A percentile compares a stretch with the other conserved stretches of the same genome.
phyloP scores from a whole-genome alignment of 2,329 filamentous ascomycete genomes.

The Botrytis byssoidea region DNA sequence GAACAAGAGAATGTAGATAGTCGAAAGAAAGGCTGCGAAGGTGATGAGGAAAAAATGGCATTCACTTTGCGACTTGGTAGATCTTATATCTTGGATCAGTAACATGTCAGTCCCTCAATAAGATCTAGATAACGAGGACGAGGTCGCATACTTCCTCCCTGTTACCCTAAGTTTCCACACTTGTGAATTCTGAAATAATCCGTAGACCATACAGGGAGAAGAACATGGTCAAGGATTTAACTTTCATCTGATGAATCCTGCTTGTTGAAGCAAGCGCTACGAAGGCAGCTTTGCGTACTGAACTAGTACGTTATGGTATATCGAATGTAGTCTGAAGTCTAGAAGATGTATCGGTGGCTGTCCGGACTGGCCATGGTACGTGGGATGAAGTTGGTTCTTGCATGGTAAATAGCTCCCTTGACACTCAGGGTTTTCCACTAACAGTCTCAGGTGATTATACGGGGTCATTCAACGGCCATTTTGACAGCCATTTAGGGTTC shows the following conservation, averaged over 20 bases:
- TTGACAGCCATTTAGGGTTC: not conserved
- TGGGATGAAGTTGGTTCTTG: not conserved
- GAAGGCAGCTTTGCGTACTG: not conserved
- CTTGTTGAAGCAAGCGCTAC: not conserved
- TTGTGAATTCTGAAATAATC: not conserved
- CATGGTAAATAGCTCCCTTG: not conserved
- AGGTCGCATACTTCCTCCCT: not conserved
- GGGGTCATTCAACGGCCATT: not conserved
- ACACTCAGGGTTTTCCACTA: not conserved
- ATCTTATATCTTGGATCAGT: slow-evolving; percentile 33
- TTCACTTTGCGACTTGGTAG: slow-evolving; percentile 20
- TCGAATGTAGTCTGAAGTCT: not conserved
- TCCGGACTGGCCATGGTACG: not conserved
- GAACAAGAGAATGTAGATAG: slow-evolving; percentile 36
- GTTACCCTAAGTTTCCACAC: not conserved
- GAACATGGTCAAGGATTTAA: not conserved
- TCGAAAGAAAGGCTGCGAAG: slow-evolving; percentile 34
- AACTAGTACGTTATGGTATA: not conserved
- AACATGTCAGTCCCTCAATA: not conserved
- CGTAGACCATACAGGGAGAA: not conserved
- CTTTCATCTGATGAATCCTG: slow-evolving; percentile 2
- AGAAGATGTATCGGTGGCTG: not conserved
- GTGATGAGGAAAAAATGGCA: slow-evolving; percentile 30
- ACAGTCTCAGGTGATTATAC: not conserved
- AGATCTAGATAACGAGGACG: slow-evolving; percentile 25